Conservation (phyloP, 345 rosid genomes). For the Barbarea vulgaris region DNA sequence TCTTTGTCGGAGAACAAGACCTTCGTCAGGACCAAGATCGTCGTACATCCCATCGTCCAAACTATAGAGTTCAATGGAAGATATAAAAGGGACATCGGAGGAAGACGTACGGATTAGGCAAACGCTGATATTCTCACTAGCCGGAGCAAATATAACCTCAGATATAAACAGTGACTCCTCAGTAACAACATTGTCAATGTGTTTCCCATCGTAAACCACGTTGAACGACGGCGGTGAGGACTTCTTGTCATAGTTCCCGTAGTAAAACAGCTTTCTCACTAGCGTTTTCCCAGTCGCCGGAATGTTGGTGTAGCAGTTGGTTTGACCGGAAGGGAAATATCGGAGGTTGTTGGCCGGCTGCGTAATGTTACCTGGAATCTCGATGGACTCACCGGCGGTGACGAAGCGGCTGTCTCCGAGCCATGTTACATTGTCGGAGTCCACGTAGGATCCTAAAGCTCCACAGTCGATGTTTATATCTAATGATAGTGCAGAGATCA, state of each 20-base stretch:
- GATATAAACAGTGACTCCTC: neutral
- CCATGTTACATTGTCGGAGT: conserved; percentile 31
- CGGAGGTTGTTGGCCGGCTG: conserved; percentile 14
- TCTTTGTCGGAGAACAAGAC: conserved; percentile 6
- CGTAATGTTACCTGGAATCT: neutral
- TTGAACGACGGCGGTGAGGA: conserved; percentile 28
- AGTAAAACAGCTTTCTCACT: conserved; percentile 27
- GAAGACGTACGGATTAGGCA: conserved; percentile 13
- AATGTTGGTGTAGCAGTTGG: conserved; percentile 35
- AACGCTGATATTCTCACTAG: conserved; percentile 1
- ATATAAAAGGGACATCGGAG: conserved; percentile 3
- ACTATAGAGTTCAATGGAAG: conserved; percentile 27
- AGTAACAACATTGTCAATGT: neutral
- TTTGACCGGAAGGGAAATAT: conserved; percentile 31
- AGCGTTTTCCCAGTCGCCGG: conserved; percentile 20
- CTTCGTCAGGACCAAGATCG: conserved; percentile 19
- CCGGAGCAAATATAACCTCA: conserved; percentile 25
- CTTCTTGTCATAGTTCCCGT: conserved; percentile 28
- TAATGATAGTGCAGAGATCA: neutral
- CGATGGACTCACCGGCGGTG: conserved; percentile 23
- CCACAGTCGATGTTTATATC: conserved; percentile 37
- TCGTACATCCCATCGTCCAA: conserved; percentile 19
- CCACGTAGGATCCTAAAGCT: conserved; percentile 24
- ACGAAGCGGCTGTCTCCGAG: conserved; percentile 21
- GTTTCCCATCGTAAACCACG: conserved; percentile 11